phyloP scores from a whole-genome alignment of 352 stramenopile species.

The Peronospora belbahrii region DNA sequence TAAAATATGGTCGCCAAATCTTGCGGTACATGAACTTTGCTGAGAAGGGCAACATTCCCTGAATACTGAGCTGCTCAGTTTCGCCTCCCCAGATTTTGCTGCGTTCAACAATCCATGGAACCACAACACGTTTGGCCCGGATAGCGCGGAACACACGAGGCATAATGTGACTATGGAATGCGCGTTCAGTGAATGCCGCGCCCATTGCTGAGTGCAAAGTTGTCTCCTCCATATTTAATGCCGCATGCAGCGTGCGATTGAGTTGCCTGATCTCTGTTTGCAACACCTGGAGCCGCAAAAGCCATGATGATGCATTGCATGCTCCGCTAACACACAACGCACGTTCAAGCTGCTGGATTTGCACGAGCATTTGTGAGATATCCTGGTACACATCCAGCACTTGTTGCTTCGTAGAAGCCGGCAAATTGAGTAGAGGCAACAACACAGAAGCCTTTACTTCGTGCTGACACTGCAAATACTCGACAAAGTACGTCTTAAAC shows the following conservation, averaged over 20 bases:
- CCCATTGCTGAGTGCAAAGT: conserved; percentile 51
- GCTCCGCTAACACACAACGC: conserved; percentile 35
- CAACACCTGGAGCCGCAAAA: conserved; percentile 52
- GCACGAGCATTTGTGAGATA: conserved; percentile 44
- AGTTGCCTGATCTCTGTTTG: conserved; percentile 60
- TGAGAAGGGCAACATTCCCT: conserved; percentile 66
- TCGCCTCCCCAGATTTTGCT: conserved; percentile 80
- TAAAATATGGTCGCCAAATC: conserved; percentile 79
- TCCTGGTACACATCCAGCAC: conserved; percentile 61
- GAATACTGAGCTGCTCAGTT: conserved; percentile 54
- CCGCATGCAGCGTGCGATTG: conserved; percentile 52
- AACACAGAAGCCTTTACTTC: conserved; percentile 56
- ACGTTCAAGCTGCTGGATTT: conserved; percentile 50
- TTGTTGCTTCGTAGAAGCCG: conserved; percentile 45
- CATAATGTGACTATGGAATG: conserved; percentile 70
- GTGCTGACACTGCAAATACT: conserved; percentile 63
- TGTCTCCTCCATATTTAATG: conserved; percentile 74
- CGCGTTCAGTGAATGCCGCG: conserved; percentile 57
- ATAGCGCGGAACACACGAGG: conserved; percentile 69
- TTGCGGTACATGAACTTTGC: conserved; percentile 78
- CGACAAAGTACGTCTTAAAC: conserved; percentile 72
- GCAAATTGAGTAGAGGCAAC: conserved; percentile 47
- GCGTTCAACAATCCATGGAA: conserved; percentile 80
- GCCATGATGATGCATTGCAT: conserved; percentile 46
- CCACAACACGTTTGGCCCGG: conserved; percentile 69